Evolutionary conservation across 371 early-diverging fungal genomes (phyloP).

Genomic region (Haplosporangium sp.): DNA sequence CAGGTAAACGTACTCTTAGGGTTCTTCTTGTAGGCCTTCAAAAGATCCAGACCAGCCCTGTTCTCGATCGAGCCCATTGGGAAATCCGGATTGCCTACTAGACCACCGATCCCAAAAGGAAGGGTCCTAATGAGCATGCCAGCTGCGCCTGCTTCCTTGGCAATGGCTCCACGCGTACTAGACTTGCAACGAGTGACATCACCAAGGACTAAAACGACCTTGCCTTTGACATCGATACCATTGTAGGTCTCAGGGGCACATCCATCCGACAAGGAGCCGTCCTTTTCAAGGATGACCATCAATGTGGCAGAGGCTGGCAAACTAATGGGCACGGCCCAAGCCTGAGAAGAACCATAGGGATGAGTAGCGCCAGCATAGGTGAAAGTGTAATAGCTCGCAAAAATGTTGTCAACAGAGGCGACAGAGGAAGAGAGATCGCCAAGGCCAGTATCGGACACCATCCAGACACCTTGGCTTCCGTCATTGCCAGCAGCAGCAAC

Average conservation of each 20-base stretch:
- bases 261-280: slow-evolving; percentile 54
- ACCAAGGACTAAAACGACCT: slow-evolving; percentile 64
- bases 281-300: slow-evolving; percentile 13
- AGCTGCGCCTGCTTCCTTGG: slow-evolving; percentile 69
- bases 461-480: slow-evolving; percentile 71
- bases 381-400: slow-evolving; percentile 39
- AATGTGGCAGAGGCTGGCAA: slow-evolving; percentile 7
- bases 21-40: slow-evolving; percentile 10
- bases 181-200: slow-evolving; percentile 63
- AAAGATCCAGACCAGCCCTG: slow-evolving; percentile 45
- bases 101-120: slow-evolving; percentile 45
- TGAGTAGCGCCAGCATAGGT: slow-evolving; percentile 1
- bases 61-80: slow-evolving; percentile 55
- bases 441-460: slow-evolving; percentile 68
- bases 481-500: slow-evolving; percentile 75
- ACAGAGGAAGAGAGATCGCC: slow-evolving; percentile 69
- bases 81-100: slow-evolving; percentile 22
- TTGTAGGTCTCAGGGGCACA: slow-evolving; percentile 55
- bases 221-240: slow-evolving; percentile 52
- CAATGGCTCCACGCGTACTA: slow-evolving; percentile 59
- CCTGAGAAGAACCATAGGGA: slow-evolving; percentile 13
- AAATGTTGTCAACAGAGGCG: slow-evolving; percentile 72
- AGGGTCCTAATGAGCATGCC: slow-evolving; percentile 65
- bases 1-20: background rate
- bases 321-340: slow-evolving; percentile 1